Evolutionary conservation across 257 asterid species (phyloP).

Genomic region (Solanum rostratum): DNA sequence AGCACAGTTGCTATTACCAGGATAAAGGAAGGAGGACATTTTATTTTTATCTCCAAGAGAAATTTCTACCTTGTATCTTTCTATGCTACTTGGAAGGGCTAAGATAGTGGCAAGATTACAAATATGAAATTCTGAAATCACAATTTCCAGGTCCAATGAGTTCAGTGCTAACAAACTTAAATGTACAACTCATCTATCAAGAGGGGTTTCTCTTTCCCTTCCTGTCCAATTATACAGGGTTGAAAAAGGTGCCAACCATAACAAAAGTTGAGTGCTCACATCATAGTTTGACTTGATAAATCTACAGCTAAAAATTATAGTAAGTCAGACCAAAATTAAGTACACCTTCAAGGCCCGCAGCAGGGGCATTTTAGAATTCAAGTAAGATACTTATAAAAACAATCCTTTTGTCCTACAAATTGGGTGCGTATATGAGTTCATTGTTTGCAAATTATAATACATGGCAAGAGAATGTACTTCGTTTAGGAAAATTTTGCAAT

Average conservation of each 20-base stretch:
- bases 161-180: neutral
- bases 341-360: neutral
- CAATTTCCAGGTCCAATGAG: neutral
- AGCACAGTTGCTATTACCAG: neutral
- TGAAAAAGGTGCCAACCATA: neutral
- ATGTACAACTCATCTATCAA: neutral
- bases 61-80: neutral
- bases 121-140: neutral
- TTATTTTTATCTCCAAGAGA: neutral
- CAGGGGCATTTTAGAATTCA: neutral
- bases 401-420: neutral
- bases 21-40: neutral
- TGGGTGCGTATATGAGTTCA: neutral
- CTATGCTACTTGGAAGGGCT: neutral
- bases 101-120: neutral
- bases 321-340: neutral
- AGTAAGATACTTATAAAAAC: neutral
- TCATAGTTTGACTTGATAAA: neutral
- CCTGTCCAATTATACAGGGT: neutral
- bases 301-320: neutral
- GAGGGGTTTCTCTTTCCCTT: neutral
- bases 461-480: neutral
- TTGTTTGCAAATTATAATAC: neutral
- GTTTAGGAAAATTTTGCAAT: neutral
- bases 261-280: neutral